phyloP scores from a whole-genome alignment of 129 eudicot species.

The Gnaphalium uliginosum region DNA sequence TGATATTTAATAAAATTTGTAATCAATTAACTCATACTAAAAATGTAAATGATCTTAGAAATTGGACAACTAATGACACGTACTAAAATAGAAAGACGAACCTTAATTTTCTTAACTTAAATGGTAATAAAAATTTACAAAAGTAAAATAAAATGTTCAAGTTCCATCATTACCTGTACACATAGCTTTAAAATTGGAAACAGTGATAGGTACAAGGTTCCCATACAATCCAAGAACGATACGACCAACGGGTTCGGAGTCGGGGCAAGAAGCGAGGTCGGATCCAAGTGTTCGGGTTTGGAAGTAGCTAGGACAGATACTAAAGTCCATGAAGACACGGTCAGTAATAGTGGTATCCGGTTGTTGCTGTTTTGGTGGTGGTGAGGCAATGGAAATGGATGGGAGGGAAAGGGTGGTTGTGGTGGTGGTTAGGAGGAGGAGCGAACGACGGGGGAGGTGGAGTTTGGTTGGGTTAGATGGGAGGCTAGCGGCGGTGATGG shows the following conservation, averaged over 20 bases:
- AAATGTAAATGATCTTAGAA: neutral
- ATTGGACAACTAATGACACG: no score
- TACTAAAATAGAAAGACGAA: no score
- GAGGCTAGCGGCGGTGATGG: constrained; percentile 34
- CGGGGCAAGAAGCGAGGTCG: constrained; percentile 56
- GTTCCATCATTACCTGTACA: constrained; percentile 40
- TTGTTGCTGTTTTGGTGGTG: constrained; percentile 35
- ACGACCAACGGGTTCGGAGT: constrained; percentile 75
- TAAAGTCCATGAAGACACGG: constrained; percentile 80
- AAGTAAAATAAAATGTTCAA: neutral
- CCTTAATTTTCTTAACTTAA: no score
- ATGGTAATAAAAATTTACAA: neutral
- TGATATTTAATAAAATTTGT: no score
- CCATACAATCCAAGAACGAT: constrained; percentile 82
- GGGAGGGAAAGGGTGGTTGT: constrained; percentile 46
- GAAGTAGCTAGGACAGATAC: constrained; percentile 82
- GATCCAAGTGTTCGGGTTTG: constrained; percentile 63
- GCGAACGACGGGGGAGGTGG: constrained; percentile 78
- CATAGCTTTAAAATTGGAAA: constrained; percentile 86
- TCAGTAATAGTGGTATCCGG: constrained; percentile 94
- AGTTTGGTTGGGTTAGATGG: constrained; percentile 30
- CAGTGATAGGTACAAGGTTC: constrained; percentile 79
- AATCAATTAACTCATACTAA: neutral
- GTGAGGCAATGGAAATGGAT: constrained; percentile 41
- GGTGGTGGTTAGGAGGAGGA: constrained; percentile 58